phyloP scores from a whole-genome alignment of 2,329 filamentous ascomycete genomes.

The Fusarium pseudoanthophilum region DNA sequence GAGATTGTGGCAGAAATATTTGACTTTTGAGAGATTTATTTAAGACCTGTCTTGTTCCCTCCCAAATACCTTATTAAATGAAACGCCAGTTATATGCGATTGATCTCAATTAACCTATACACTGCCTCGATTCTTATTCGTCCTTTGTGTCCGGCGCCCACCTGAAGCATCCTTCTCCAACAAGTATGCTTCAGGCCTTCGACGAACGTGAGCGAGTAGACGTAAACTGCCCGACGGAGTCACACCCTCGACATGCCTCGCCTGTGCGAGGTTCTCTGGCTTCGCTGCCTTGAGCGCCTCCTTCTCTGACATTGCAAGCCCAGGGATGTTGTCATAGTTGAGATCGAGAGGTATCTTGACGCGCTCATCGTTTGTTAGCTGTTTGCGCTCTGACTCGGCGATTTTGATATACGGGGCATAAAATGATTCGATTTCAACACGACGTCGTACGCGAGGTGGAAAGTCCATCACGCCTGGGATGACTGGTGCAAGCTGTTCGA shows the following conservation, averaged over 20 bases:
- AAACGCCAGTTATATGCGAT: slow-evolving; percentile 24
- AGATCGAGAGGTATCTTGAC: slow-evolving; percentile 77
- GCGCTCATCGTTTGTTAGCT: slow-evolving; percentile 80
- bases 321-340: slow-evolving; percentile 78
- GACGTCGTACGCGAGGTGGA: slow-evolving; percentile 67
- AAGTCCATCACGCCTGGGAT: slow-evolving; percentile 69
- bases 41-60: background rate
- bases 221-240: slow-evolving; percentile 70
- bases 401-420: slow-evolving; percentile 88
- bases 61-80: background rate
- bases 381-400: slow-evolving; percentile 73
- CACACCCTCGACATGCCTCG: slow-evolving; percentile 84
- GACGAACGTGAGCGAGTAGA: slow-evolving; percentile 71
- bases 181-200: slow-evolving; percentile 23
- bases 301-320: slow-evolving; percentile 83
- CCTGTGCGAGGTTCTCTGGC: slow-evolving; percentile 90
- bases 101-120: background rate
- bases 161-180: slow-evolving; percentile 5
- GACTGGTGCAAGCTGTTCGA: slow-evolving; percentile 66
- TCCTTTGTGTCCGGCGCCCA: background rate
- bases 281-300: slow-evolving; percentile 73
- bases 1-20: slow-evolving; percentile 3
- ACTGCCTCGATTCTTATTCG: background rate
- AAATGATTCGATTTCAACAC: slow-evolving; percentile 82
- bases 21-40: background rate